Percentiles rank a stretch among this genome's conserved stretches.
phyloP scores from a whole-genome alignment of 1,139 yeast genomes.

The Kurtzmaniella quercitrusa region DNA sequence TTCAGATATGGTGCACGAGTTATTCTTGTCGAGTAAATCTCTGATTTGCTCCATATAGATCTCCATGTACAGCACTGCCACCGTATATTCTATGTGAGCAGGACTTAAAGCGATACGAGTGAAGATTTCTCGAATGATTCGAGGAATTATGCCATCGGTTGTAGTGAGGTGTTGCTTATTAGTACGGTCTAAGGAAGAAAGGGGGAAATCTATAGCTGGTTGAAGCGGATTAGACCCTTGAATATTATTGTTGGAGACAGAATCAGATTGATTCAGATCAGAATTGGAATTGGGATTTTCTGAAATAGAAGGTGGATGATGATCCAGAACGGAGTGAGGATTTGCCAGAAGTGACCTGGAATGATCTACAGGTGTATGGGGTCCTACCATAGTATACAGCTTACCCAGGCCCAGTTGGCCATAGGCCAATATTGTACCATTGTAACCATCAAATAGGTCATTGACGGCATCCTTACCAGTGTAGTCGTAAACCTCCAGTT shows the following conservation, averaged over 20 bases:
- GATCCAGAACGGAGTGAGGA: too few species aligned
- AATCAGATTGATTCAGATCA: too few species aligned
- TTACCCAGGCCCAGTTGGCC: constrained; percentile 92
- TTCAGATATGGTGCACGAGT: constrained; percentile 55
- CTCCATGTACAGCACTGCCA: constrained; percentile 75
- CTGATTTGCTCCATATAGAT: constrained; percentile 74
- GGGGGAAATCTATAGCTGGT: too few species aligned
- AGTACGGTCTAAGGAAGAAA: too few species aligned
- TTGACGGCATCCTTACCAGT: constrained; percentile 58
- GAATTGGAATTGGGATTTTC: too few species aligned
- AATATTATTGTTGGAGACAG: background rate
- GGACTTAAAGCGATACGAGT: constrained; percentile 48
- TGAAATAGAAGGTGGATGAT: too few species aligned
- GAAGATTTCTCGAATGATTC: constrained; percentile 67
- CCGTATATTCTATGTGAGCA: constrained; percentile 58
- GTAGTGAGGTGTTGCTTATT: background rate
- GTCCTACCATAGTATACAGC: constrained; percentile 83
- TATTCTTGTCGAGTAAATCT: constrained; percentile 45
- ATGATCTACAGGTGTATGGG: background rate
- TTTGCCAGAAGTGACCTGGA: background rate
- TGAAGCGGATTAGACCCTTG: too few species aligned
- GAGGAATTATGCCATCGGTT: constrained; percentile 61
- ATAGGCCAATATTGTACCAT: constrained; percentile 81
- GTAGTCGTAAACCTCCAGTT: constrained; percentile 58
- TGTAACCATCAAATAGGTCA: constrained; percentile 73